Evolutionary conservation across 768 basidiomycete species (phyloP).

Genomic region (Naganishia friedmannii): DNA sequence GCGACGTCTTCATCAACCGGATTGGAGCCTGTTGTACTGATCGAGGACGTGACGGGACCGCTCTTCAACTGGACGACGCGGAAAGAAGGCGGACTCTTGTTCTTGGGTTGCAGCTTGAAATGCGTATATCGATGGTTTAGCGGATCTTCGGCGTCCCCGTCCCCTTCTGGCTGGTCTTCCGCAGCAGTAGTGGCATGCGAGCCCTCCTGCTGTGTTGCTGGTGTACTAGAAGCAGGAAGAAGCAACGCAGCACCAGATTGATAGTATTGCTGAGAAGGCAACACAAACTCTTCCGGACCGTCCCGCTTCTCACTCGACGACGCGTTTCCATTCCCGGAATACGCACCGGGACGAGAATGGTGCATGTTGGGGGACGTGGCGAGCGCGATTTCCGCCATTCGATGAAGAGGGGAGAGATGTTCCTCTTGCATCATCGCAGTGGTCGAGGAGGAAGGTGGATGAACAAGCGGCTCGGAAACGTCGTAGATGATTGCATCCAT

Average conservation of each 20-base stretch:
- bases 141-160: not conserved
- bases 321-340: not conserved
- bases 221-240: not conserved
- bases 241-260: conserved; percentile 7
- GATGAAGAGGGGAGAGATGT: conserved; percentile 10
- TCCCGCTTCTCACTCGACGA: not conserved
- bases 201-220: not conserved
- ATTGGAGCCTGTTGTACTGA: no score
- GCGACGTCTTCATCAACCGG: not conserved
- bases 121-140: conserved; percentile 11
- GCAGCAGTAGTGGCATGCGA: not conserved
- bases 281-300: not conserved
- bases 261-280: conserved; percentile 20
- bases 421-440: not conserved
- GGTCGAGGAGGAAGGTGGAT: not conserved
- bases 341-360: not conserved
- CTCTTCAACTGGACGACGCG: conserved; percentile 8
- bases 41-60: not conserved
- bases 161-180: not conserved
- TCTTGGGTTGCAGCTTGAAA: conserved; percentile 11
- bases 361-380: conserved; percentile 16
- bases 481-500: conserved; percentile 20
- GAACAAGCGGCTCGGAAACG: conserved; percentile 8
- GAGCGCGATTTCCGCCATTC: conserved; percentile 19
- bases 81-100: conserved; percentile 20